These are phyloP conservation scores for Cymbopogon citratus DNA, from an alignment of 176 grass and related monocot species.

Conservation along the genomic window DNA sequence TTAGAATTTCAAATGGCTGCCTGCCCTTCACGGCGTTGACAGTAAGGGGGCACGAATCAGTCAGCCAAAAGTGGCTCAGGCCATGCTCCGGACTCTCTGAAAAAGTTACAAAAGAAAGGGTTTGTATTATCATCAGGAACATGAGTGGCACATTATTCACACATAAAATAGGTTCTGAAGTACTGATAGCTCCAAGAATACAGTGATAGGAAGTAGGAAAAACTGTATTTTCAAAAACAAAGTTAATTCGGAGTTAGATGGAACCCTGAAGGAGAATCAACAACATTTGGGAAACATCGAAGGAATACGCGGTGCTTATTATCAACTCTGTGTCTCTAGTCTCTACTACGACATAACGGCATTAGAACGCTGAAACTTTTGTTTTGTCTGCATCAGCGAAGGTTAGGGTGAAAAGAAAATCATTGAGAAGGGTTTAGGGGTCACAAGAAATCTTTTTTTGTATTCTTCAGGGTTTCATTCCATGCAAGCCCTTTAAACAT, in stretches of 20 bases:
- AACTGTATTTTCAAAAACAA: neutral
- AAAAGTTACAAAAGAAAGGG: conserved; percentile 3
- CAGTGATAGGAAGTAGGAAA: neutral
- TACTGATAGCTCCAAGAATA: neutral
- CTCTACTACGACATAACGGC: neutral
- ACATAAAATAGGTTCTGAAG: neutral
- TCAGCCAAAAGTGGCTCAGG: conserved; percentile 91
- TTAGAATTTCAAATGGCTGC: conserved; percentile 83
- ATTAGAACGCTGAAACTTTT: neutral
- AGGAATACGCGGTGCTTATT: neutral
- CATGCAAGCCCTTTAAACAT: conserved; percentile 1
- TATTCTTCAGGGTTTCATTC: neutral
- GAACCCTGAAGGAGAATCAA: conserved; percentile 10
- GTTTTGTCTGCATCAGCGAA: neutral
- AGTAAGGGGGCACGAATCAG: conserved; percentile 83
- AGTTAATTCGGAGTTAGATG: neutral
- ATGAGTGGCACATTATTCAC: neutral
- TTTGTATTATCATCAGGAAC: conserved; percentile 2
- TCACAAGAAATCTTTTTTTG: too few species aligned
- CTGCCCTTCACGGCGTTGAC: conserved; percentile 58
- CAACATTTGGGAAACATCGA: neutral
- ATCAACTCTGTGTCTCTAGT: neutral
- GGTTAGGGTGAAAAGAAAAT: conserved; percentile 11
- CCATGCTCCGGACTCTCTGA: conserved; percentile 55
- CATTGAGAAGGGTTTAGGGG: neutral